Base-by-base conservation (phyloP, 176 grass and related monocot genomes). In the Rhynchospora pubera region DNA sequence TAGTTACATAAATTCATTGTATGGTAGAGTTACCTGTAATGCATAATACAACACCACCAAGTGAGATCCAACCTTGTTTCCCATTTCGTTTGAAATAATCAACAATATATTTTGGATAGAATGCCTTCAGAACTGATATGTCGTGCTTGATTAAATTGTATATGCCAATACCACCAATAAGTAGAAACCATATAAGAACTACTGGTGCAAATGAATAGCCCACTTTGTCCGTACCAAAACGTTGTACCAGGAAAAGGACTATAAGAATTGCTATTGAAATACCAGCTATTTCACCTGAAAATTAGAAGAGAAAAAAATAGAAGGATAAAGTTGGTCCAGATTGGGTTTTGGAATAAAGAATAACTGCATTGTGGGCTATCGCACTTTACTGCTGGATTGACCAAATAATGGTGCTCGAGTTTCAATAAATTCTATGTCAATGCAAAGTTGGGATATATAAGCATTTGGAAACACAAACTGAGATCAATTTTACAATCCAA, bases 161-260 rank as follows among this genome's bases (percentile, higher is more conserved):
- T 47, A 85, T 21, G 66, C 92, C 90, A 79, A 74, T 91, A 61
- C 87, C 85, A 53, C 89, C 81, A 77, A 91, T 94, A 16, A 90
- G 82, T 28, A 90, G 18, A 68, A 94, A 90, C 92, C 92, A 94
- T 69, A 60, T 71, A 26, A 85, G 62, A 57, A 94, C 85, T 76
- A 94, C 84, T 57, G 92, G 89, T 19, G 69, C 92, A 90, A 94
- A 94, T 53, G 87, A 84, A 82, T 91, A 94, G 62, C 92, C 92
- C 82, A 94, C 87, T 84, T 85, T 91, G 50, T 94, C 83, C 21
- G 92, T 94, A 45, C 92, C 92, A 84, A 90, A 91, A 7, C 62
- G 71, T 74, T 94, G 92, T 57, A 86, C 62, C 45, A 61, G 22
- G 81, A 94, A 94, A 9, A 94, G 92, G 62, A 68, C 19, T 10